Evolutionary conservation across 2,329 filamentous ascomycete genomes (phyloP), one percentile per base, ranked within the genome.

Genomic region (Polytolypa hystricis): DNA sequence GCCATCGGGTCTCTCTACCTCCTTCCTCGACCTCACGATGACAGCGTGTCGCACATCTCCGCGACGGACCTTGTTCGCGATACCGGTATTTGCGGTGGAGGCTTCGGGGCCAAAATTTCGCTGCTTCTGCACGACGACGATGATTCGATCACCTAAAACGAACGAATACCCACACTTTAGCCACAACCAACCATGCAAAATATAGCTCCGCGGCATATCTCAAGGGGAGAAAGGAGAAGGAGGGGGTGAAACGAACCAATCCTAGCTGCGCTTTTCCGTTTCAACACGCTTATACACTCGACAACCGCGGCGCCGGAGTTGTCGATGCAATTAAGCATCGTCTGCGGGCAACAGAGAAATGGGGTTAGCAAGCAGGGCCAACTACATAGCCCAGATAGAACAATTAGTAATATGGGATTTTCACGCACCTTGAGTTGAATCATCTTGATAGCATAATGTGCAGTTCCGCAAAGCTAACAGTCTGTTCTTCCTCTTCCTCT

Each of bases 251-350:
- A 47, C 72, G 53, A 73, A 94, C 87, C 91, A 55, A 98, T 87
- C 55, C 79, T 81, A 42, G 89, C 91, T 54, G 62, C 53, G 33
- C 80, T 77, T 69, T 95, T 93, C 68, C 89, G 91, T 56, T 84
- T 84, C 54, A 98, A 70, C 45, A 96, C 82, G 59, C 89, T 81
- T 60, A 82, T 84, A 67, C 91, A 98, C 69, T 98, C 91, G 66
- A 96, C 91, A 49, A 98, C 73, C 53, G 91, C 87, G 50, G 91
- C 91, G 59, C 91, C 91, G 47, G 91, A 96, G 71, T 95, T 98
- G 80, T 98, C 91, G 77, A 98, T 96, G 79, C 91, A 96, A 67
- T 91, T 95, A 54, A 98, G 76, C 77, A 98, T 85, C 59, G 87
- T 83, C 91, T 95, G 50, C 21, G n/a, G 11, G 5, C 9, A 11